Evolutionary conservation across 768 basidiomycete genomes (phyloP), one percentile per base, ranked within the genome.

Genomic region (Calocybe cyanea): DNA sequence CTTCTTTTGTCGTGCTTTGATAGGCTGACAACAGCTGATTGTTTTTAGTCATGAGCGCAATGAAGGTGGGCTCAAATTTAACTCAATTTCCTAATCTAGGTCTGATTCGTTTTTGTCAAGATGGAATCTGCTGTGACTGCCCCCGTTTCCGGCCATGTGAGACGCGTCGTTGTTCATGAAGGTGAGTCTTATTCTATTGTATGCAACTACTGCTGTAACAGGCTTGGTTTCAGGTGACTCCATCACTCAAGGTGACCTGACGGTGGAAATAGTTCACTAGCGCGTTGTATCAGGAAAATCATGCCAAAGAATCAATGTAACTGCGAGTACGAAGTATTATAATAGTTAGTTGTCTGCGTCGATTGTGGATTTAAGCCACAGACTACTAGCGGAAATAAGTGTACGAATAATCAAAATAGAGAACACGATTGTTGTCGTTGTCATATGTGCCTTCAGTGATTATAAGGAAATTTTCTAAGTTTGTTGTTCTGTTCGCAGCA

Each of bases 121-220:
- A 97, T 98, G 95, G 95, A 99, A 72, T 92, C 90, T 51, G 84
- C 90, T 52, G 92, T 98, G 37, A 95, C 92, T 23, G 88, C 93
- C 21, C 94, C 96, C 19, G 95, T 98, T 35, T 93, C 93, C 41
- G 96, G 96, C 35, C 92, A 93, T 65, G 78, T 98, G 69, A 93
- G 92, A 71, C 86, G 95, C 33, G 90, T 99, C 21, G 80, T 84
- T 41, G 92, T 97, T 42, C 81, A 83, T 52, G 88, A 93, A 79
- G 90, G 87, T 85, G 54, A 52, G 71, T 35, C 25, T 44, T 30
- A 25, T 49, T 43, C 46, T 46, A 20, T 13, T 34, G 24, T 24
- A 17, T 37, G 24, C 18, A 20, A 14, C 7, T 20, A 38, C 2
- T 20, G 13, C 35, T 48, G 21, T 19, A 24, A 50, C 13, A 53